Evolutionary conservation across 768 basidiomycete genomes (phyloP).

Genomic region (Suillus variegatus): DNA sequence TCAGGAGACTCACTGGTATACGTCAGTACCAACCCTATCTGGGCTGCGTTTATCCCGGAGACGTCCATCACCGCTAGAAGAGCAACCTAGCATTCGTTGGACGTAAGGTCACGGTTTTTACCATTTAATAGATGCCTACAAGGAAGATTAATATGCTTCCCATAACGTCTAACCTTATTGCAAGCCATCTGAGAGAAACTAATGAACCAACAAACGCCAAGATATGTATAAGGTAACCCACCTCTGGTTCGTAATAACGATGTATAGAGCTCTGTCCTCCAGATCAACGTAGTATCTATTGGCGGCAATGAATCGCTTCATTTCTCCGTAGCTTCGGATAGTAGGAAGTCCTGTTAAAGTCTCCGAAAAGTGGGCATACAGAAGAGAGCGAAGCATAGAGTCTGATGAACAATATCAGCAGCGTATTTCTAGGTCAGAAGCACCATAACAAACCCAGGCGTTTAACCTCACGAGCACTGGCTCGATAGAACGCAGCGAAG

Average conservation of each 20-base stretch:
- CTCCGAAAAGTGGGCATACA: conserved; percentile 80
- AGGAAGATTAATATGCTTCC: conserved; percentile 60
- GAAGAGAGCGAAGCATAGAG: conserved; percentile 67
- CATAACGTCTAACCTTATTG: conserved; percentile 69
- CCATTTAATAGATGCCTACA: conserved; percentile 32
- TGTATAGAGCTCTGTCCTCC: conserved; percentile 72
- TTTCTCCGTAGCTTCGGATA: conserved; percentile 72
- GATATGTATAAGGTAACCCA: conserved; percentile 21
- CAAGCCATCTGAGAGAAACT: conserved; percentile 53
- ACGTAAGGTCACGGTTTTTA: background rate
- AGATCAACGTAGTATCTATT: conserved; percentile 72
- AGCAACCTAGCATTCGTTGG: conserved; percentile 46
- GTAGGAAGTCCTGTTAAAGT: conserved; percentile 71
- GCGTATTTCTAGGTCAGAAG: background rate
- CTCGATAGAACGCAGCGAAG: conserved; percentile 68
- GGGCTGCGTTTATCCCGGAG: conserved; percentile 59
- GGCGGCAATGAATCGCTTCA: conserved; percentile 58
- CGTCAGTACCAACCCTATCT: conserved; percentile 72
- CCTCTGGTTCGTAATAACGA: conserved; percentile 69
- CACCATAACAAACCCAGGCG: conserved; percentile 35
- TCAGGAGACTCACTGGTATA: conserved; percentile 48
- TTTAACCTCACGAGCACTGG: conserved; percentile 74
- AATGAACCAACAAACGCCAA: background rate
- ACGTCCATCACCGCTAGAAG: conserved; percentile 61
- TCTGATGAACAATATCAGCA: conserved; percentile 38